Conservation (phyloP, 2,329 filamentous ascomycete genomes). For the Epichloe gansuensis region DNA sequence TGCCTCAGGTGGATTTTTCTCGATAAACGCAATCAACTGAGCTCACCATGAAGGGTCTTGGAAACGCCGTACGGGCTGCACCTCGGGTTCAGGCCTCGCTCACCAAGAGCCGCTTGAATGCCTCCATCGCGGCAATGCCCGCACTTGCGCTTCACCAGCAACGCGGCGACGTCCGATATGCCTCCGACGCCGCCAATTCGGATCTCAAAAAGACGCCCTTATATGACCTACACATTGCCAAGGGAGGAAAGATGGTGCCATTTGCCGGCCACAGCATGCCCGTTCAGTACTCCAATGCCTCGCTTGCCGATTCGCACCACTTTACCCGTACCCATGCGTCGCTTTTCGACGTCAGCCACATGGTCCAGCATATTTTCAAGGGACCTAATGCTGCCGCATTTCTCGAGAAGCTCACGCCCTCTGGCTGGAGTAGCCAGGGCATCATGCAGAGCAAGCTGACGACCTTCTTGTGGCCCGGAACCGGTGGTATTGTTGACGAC, state of each 20-base stretch:
- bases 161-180: constrained; percentile 15
- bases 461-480: constrained; percentile 65
- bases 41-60: constrained; percentile 20
- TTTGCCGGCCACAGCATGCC: constrained; percentile 93
- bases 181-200: constrained; percentile 10
- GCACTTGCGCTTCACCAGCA: constrained; percentile 4
- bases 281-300: constrained; percentile 68
- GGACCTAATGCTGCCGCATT: constrained; percentile 73
- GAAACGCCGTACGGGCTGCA: constrained; percentile 19
- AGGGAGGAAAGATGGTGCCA: constrained; percentile 90
- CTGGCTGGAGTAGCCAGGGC: constrained; percentile 51
- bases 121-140: constrained; percentile 7
- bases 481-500: constrained; percentile 90
- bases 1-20: background rate
- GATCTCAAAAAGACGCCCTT: constrained; percentile 50
- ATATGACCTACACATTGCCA: constrained; percentile 63
- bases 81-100: constrained; percentile 13
- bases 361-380: constrained; percentile 81
- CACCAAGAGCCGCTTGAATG: background rate
- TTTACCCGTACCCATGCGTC: constrained; percentile 84
- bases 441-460: constrained; percentile 68
- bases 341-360: constrained; percentile 92
- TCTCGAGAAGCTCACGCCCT: constrained; percentile 74
- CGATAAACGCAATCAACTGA: constrained; percentile 1
- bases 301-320: constrained; percentile 72